These are phyloP conservation scores for Trichoderma sp. DNA, from an alignment of 2,329 filamentous ascomycete genomes.

Conservation along the genomic window DNA sequence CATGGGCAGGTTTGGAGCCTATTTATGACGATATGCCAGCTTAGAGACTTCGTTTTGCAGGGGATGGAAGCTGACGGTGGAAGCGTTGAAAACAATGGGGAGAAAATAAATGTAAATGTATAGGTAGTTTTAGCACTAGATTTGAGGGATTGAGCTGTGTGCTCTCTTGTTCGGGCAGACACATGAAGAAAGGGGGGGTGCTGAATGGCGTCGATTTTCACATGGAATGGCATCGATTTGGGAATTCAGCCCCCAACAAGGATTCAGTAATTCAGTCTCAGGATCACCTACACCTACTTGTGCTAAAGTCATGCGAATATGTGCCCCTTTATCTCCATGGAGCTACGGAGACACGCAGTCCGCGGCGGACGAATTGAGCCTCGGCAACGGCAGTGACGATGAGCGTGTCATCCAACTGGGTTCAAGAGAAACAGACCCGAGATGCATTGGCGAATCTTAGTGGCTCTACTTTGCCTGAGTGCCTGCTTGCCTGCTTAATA, in stretches of 20 bases:
- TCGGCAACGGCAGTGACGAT: constrained; percentile 10
- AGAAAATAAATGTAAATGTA: constrained; percentile 9
- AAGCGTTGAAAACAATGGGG: not conserved
- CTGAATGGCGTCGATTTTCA: not conserved
- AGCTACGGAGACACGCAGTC: not conserved
- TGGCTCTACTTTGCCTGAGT: not conserved
- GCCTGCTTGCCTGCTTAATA: not conserved
- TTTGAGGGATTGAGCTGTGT: not conserved
- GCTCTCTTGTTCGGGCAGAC: not conserved
- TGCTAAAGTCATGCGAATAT: not conserved
- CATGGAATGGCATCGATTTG: not conserved
- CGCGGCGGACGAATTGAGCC: not conserved
- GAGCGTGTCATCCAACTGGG: not conserved
- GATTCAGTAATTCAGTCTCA: not conserved
- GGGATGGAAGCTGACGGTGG: not conserved
- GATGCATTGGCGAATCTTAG: not conserved
- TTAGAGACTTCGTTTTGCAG: not conserved
- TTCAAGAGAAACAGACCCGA: not conserved
- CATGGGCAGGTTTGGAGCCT: constrained; percentile 74
- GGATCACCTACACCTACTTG: not conserved
- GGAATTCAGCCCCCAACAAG: not conserved
- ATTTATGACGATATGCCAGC: constrained; percentile 57
- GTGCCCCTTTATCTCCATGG: not conserved
- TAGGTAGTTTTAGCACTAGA: not conserved
- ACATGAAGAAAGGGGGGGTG: not conserved